Conservation (phyloP, 495 filamentous ascomycete species). For the Parathielavia hyrcaniae region DNA sequence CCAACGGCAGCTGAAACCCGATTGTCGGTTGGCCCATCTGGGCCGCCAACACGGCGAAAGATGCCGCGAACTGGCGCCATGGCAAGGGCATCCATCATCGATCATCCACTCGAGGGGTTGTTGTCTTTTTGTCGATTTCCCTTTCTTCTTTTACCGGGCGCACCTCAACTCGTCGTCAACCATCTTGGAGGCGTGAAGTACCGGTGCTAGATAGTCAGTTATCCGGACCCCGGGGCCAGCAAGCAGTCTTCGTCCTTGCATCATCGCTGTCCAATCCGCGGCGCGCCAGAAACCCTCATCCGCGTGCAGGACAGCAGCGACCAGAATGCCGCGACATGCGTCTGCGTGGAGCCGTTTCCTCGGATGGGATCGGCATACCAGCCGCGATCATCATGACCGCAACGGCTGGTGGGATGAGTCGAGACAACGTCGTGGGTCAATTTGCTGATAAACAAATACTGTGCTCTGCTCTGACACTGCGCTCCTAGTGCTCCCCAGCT, state of each 20-base stretch:
- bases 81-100: neutral
- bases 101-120: too few species aligned
- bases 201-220: too few species aligned
- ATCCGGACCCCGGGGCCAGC: too few species aligned
- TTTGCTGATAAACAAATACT: neutral
- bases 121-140: neutral
- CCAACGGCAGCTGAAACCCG: constrained; percentile 11
- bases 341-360: constrained; percentile 34
- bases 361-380: constrained; percentile 40
- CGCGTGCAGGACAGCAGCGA: neutral
- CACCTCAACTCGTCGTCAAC: neutral
- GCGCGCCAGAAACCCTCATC: neutral
- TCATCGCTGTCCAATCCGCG: neutral
- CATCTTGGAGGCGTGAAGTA: too few species aligned
- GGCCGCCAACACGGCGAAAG: neutral
- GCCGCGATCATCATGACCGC: constrained; percentile 29
- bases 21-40: constrained; percentile 16
- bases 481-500: constrained; percentile 55
- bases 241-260: neutral
- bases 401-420: constrained; percentile 35
- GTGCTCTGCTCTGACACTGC: neutral
- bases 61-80: neutral
- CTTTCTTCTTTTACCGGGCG: neutral
- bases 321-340: constrained; percentile 28
- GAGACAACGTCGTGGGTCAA: constrained; percentile 33